Conservation (phyloP, 148 eudicot species). For the Rhododendron simsii region DNA sequence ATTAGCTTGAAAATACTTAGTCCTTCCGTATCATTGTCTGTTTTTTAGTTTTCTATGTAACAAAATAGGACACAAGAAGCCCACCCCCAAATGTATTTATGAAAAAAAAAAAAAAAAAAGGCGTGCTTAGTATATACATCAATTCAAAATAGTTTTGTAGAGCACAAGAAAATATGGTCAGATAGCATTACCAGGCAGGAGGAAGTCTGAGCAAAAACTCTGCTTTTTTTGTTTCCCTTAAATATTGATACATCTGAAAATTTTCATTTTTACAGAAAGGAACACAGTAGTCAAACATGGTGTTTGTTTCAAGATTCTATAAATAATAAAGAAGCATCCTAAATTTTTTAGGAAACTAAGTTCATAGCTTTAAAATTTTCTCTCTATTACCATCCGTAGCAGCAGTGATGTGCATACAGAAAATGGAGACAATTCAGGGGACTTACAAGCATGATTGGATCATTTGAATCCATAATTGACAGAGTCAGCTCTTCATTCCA, state of each 20-base stretch:
- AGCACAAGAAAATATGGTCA: not conserved
- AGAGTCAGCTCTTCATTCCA: constrained; percentile 52
- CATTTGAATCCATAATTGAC: constrained; percentile 26
- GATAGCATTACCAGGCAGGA: not conserved
- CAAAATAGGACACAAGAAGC: not conserved
- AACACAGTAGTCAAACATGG: not conserved
- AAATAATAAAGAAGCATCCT: too few relatives aligned
- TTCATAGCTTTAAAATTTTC: not conserved
- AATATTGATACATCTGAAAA: too few relatives aligned
- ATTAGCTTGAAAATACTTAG: not conserved
- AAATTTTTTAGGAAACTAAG: not conserved
- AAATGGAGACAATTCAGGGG: not conserved
- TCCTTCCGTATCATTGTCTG: not conserved
- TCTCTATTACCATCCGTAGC: not conserved
- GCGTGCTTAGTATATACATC: not conserved
- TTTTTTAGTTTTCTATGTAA: not conserved
- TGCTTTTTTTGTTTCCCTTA: too few relatives aligned
- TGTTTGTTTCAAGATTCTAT: not conserved
- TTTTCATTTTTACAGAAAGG: not conserved
- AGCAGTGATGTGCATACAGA: not conserved
- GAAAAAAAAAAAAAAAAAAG: not conserved
- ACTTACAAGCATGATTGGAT: constrained; percentile 47
- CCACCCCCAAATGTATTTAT: not conserved
- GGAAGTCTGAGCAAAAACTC: not conserved
- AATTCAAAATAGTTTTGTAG: not conserved